Base-by-base conservation (phyloP, 2,329 filamentous ascomycete genomes). In the Rachicladosporium sp. region DNA sequence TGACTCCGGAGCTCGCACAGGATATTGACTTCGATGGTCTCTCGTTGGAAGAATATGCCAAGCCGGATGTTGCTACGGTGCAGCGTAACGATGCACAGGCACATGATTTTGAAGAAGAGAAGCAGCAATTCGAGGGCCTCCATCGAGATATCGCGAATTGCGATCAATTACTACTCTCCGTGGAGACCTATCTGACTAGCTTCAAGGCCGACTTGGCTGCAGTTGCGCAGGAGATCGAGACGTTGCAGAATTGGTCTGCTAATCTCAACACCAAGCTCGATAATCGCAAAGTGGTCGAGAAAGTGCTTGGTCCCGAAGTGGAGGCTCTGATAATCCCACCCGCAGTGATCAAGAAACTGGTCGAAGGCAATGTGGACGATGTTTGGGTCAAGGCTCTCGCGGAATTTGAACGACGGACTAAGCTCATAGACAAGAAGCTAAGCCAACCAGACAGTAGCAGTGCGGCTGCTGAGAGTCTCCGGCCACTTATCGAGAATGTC, bases 201-300 rank as follows among this genome's bases (percentile, higher is more conserved):
- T 98, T 98, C 57, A 87, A 93, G 56, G 83, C 87, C 44, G 93
- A 98, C 60, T 74, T 98, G 8, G 89, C 86, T 6, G 76, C 78
- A 10, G 91, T 98, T 9, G 95, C 91, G 2, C 81, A 87, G 5
- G 91, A 98, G 58, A 98, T 98, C 37, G 91, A 98, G 62, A 87
- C 80, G 2, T 66, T 98, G 31, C 91, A 98, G 63, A 79, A 81
- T 37, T 78, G 91, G 35, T 98, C 91, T 0, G 74, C 80, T 8
- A 78, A 81, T 5, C 64, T 98, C 43, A 95, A 86, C 51, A 77
- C 83, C 30, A 80, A 87, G 52, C 68, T 98, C 23, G 82, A 93
- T 49, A 95, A 95, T 55, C 75, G 93, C 29, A 88, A 82, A 57
- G 78, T 82, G 10, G 85, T 96, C 4, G 91, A 96, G 62, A 88